Percentiles rank a stretch among this genome's conserved stretches.
phyloP scores from a whole-genome alignment of 495 filamentous ascomycete genomes.

The Penicillium dipodomyicola region DNA sequence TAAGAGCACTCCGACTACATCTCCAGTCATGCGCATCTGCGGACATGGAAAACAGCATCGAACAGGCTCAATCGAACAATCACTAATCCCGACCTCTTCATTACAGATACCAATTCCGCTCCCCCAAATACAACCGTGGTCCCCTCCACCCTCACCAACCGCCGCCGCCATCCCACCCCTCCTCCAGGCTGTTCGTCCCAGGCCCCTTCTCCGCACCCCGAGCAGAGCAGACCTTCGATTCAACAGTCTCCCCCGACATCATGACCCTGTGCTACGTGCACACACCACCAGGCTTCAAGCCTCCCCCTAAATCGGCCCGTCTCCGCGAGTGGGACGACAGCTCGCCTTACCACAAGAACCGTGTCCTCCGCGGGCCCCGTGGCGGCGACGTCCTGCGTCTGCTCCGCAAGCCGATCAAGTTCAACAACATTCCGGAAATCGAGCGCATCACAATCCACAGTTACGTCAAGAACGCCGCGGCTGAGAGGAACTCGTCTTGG shows the following conservation, averaged over 20 bases:
- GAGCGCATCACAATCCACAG: conserved; percentile 76
- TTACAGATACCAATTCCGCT: conserved; percentile 81
- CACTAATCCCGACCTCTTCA: conserved; percentile 16
- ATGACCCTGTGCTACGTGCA: conserved; percentile 87
- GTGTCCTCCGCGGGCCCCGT: conserved; percentile 76
- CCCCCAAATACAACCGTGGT: conserved; percentile 90
- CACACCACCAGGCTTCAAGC: conserved; percentile 66
- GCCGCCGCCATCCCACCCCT: conserved; percentile 76
- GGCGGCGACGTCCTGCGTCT: conserved; percentile 67
- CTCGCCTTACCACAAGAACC: conserved; percentile 90
- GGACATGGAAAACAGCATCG: background rate
- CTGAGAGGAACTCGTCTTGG: conserved; percentile 57
- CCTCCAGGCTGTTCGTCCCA: conserved; percentile 84
- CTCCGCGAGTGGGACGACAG: conserved; percentile 84
- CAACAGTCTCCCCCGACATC: conserved; percentile 83
- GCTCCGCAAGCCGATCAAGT: conserved; percentile 72
- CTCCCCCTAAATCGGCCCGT: conserved; percentile 61
- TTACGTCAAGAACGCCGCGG: conserved; percentile 61
- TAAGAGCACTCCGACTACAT: conserved; percentile 29
- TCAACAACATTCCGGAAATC: conserved; percentile 81
- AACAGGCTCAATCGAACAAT: conserved; percentile 7
- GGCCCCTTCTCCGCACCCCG: conserved; percentile 90
- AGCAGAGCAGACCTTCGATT: conserved; percentile 84
- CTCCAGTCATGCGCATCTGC: conserved; percentile 9
- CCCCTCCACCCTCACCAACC: conserved; percentile 91